Base-by-base conservation (phyloP, 257 asterid species). In the Rhazya stricta region DNA sequence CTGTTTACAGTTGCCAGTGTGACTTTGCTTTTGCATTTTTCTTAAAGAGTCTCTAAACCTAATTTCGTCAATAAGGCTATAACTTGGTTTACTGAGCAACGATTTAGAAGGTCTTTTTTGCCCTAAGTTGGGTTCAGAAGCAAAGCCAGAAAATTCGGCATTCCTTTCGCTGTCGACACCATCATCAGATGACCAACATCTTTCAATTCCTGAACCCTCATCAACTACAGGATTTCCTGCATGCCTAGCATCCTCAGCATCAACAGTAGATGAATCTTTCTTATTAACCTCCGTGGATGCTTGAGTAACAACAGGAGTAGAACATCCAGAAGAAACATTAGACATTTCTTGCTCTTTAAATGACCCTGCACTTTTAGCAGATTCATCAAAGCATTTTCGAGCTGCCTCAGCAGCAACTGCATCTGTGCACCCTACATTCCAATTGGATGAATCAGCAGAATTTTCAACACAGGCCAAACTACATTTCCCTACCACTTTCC, bases 101-200 rank as follows among this genome's bases (percentile, higher is more conserved):
- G 75, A 74, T 62, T 81, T 78, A 70, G 79, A 69, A 43, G 86
- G 71, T 74, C 79, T 74, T 54, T 75, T 81, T 77, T 78, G 78
- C 76, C 76, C 76, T 67, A 77, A 71, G 82, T 77, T 77, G 77
- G 67, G 76, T 36, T 74, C 41, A 54, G 85, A 83, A 79, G 79
- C 67, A 67, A 86, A 74, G 68, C 81, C 85, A 65, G 21, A 69
- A 63, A 81, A 79, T n/a, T 78, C 86, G 13, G 84, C 72, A 79
- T 80, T 69, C 73, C 73, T 69, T 75, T 80, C 86, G 68, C 83
- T 79, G 81, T 85, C 85, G 67, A 76, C 79, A 27, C 80, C 83
- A 73, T 83, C 90, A 78, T 81, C 87, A 80, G 86, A 81, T 60
- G 91, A 85, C 82, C 83, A 83, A 68, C 86, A 85, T 78, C 83